Evolutionary conservation across 768 basidiomycete species (phyloP).

Genomic region (Steccherinum ochraceum): DNA sequence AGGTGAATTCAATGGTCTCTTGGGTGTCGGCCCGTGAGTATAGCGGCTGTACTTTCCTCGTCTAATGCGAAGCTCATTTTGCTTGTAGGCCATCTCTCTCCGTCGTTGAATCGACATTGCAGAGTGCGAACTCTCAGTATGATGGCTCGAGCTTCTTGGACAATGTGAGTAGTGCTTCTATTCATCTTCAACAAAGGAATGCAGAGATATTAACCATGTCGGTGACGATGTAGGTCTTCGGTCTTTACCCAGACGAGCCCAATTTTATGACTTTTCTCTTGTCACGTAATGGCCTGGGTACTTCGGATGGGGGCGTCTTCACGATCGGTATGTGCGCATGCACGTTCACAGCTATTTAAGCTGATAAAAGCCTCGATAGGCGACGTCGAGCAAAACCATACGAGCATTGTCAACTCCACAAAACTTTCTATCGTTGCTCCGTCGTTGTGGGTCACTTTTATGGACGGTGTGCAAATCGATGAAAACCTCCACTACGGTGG

Average conservation of each 20-base stretch:
- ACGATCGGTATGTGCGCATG: conserved; percentile 3
- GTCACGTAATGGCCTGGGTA: conserved; percentile 1
- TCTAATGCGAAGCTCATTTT: too few relatives aligned
- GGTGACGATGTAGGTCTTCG: conserved; percentile 4
- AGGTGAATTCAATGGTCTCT: not conserved
- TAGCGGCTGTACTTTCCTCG: too few relatives aligned
- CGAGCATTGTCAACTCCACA: not conserved
- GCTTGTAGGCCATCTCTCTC: not conserved
- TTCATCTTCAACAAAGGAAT: not conserved
- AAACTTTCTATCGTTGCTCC: not conserved
- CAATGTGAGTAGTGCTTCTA: not conserved
- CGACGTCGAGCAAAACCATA: conserved; percentile 4
- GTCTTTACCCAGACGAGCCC: conserved; percentile 1
- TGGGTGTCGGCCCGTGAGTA: conserved; percentile 6
- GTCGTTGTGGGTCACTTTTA: conserved; percentile 6
- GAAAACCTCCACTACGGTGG: conserved; percentile 6
- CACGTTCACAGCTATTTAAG: not conserved
- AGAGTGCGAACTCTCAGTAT: not conserved
- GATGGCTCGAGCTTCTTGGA: conserved; percentile 1
- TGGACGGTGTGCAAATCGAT: conserved; percentile 15
- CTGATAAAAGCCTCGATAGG: too few relatives aligned
- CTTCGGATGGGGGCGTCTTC: conserved; percentile 6
- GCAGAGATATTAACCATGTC: too few relatives aligned
- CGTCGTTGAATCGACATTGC: not conserved
- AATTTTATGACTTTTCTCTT: conserved; percentile 10